Percentiles rank a stretch among this genome's conserved stretches.
Conservation (phyloP, 140 eudicot genomes). For the Erigeron philadelphicus region DNA sequence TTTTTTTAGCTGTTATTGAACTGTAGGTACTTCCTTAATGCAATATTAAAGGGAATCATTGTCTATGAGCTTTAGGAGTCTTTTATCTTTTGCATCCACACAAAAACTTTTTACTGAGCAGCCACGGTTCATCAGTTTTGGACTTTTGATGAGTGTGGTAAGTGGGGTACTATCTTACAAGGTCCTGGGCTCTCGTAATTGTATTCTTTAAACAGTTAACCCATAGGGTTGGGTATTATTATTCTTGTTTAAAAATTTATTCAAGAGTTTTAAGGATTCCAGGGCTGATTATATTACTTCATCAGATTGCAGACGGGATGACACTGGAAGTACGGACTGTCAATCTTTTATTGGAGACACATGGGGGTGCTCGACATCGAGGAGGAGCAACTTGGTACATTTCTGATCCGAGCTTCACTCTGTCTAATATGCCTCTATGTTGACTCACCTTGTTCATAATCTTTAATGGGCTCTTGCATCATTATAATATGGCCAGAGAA, state of each 20-base stretch:
- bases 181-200: conserved; percentile 9
- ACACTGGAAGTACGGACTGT: conserved; percentile 80
- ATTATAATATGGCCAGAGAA: background rate
- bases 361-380: conserved; percentile 74
- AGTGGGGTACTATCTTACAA: conserved; percentile 8
- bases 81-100: background rate
- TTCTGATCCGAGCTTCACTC: conserved; percentile 4
- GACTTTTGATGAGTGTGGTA: conserved; percentile 11
- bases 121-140: conserved; percentile 6
- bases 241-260: background rate
- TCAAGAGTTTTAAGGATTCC: conserved; percentile 4
- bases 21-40: conserved; percentile 9
- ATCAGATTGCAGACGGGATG: conserved; percentile 99
- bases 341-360: conserved; percentile 89
- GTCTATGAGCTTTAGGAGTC: conserved; percentile 7
- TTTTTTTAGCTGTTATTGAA: conserved; percentile 16
- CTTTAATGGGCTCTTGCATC: background rate
- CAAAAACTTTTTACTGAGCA: conserved; percentile 8
- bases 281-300: conserved; percentile 16
- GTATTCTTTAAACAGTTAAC: background rate
- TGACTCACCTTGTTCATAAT: background rate
- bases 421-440: conserved; percentile 14
- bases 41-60: conserved; percentile 3
- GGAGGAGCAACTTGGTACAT: conserved; percentile 91
- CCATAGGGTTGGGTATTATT: too few relatives aligned